These are phyloP conservation scores for Nicotiana obtusifolia DNA, from an alignment of 257 asterid species.

Conservation along the genomic window DNA sequence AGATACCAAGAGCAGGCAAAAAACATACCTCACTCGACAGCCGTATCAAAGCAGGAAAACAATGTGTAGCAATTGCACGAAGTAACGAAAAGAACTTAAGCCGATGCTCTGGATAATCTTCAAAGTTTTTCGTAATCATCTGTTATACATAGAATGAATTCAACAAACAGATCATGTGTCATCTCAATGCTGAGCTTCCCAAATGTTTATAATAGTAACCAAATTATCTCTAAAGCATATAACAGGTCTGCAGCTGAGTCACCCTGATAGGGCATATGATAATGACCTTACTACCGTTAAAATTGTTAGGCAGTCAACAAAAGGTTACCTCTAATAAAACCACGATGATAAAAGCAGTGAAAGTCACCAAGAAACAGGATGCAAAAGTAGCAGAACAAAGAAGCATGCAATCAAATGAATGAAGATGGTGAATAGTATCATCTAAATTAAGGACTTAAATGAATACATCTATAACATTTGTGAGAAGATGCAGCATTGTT, in stretches of 20 bases:
- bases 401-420: background rate
- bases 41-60: slow-evolving; percentile 85
- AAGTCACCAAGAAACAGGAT: background rate
- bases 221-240: slow-evolving; percentile 6
- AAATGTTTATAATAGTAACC: background rate
- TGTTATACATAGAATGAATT: slow-evolving; percentile 22
- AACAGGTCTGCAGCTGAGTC: background rate
- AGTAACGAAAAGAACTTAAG: slow-evolving; percentile 93
- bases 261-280: background rate
- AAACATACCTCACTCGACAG: slow-evolving; percentile 78
- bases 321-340: background rate
- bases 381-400: background rate
- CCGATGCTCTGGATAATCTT: slow-evolving; percentile 98
- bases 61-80: slow-evolving; percentile 87
- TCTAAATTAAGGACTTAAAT: background rate
- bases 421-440: background rate
- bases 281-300: background rate
- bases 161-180: background rate
- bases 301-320: background rate
- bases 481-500: background rate
- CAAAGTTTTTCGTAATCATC: slow-evolving; percentile 98
- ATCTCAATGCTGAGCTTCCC: background rate
- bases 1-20: background rate
- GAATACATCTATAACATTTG: background rate
- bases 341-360: background rate